Percentiles rank a stretch among this genome's conserved stretches.
Conservation (phyloP, 352 stramenopile species). For the Phytophthora cactorum region DNA sequence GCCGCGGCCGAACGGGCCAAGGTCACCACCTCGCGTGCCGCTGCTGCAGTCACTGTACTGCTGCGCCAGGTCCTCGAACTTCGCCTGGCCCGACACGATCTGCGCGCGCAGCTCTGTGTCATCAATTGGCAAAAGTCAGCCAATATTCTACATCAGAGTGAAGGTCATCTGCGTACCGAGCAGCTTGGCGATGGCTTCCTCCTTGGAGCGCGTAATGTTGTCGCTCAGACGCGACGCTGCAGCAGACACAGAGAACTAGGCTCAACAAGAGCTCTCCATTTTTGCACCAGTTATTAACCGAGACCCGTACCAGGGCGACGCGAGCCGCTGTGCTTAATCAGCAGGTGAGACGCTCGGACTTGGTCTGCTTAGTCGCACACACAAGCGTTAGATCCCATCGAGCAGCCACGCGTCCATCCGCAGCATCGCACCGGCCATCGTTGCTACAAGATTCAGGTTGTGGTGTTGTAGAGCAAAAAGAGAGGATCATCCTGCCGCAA, state of each 20-base stretch:
- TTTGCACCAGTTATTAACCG: background rate
- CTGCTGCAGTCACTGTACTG: conserved; percentile 90
- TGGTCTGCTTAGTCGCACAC: conserved; percentile 46
- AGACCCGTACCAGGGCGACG: conserved; percentile 63
- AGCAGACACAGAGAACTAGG: background rate
- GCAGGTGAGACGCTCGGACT: conserved; percentile 90
- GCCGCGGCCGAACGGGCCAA: conserved; percentile 88
- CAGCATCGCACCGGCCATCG: conserved; percentile 34
- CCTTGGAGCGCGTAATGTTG: conserved; percentile 91
- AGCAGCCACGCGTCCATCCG: background rate
- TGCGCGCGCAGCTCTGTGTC: conserved; percentile 67
- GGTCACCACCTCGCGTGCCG: conserved; percentile 86
- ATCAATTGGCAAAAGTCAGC: conserved; percentile 1
- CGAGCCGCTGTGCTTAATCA: conserved; percentile 96
- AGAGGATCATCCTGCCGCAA: background rate
- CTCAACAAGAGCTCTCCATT: background rate
- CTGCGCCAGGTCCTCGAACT: conserved; percentile 78
- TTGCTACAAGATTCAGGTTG: conserved; percentile 16
- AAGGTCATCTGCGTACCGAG: conserved; percentile 38
- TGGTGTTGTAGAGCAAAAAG: conserved; percentile 8
- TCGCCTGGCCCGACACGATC: conserved; percentile 82
- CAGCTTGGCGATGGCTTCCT: conserved; percentile 90
- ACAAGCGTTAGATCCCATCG: conserved; percentile 7
- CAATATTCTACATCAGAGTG: background rate
- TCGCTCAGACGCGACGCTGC: conserved; percentile 88